phyloP scores from a whole-genome alignment of 2,329 filamentous ascomycete species.

The Cladophialophora bantiana region DNA sequence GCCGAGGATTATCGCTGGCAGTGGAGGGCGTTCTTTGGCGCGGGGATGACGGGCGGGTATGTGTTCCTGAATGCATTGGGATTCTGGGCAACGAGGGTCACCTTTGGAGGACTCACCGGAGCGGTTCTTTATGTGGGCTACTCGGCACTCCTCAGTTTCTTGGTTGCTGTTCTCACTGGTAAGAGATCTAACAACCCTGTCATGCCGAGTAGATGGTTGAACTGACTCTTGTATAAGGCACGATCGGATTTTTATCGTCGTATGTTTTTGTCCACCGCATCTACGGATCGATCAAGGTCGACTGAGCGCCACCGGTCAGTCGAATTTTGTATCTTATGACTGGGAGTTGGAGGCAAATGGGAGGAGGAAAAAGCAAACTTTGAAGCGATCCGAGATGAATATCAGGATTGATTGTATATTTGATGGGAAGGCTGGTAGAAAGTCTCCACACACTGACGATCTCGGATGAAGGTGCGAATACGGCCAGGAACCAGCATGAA shows the following conservation, averaged over 20 bases:
- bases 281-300: constrained; percentile 97
- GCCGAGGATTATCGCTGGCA: constrained; percentile 99
- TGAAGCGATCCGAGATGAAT: background rate
- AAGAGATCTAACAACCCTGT: constrained; percentile 50
- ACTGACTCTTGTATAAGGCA: constrained; percentile 62
- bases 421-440: background rate
- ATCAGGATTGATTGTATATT: background rate
- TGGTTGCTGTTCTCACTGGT: constrained; percentile 96
- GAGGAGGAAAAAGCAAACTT: constrained; percentile 7
- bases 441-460: background rate
- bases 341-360: constrained; percentile 11
- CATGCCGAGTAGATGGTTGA: constrained; percentile 22
- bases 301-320: constrained; percentile 60
- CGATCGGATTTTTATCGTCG: constrained; percentile 93
- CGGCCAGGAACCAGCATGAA: background rate
- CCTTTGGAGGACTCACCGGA: constrained; percentile 81
- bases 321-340: constrained; percentile 11
- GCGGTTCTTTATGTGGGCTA: constrained; percentile 94
- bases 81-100: constrained; percentile 88
- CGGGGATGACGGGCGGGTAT: constrained; percentile 87
- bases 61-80: constrained; percentile 91
- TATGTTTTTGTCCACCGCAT: constrained; percentile 95
- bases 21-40: constrained; percentile 91
- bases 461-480: constrained; percentile 1
- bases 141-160: constrained; percentile 82